Conservation (phyloP, 2,329 filamentous ascomycete genomes). For the Neobulgaria alba region DNA sequence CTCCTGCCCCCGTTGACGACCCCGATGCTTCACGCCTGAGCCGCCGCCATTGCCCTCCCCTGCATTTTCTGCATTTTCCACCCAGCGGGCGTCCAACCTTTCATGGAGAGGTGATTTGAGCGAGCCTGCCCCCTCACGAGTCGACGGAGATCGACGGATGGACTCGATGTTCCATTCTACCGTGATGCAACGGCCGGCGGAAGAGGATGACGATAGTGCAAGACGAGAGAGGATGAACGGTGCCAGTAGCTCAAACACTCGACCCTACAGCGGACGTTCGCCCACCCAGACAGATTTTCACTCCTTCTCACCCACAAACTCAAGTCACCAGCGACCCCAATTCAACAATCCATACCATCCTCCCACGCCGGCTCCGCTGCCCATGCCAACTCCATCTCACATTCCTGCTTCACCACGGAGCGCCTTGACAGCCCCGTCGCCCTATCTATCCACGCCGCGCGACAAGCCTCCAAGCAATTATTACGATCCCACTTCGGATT, state of each 20-base stretch:
- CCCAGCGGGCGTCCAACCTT: constrained; percentile 6
- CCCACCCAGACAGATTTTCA: constrained; percentile 23
- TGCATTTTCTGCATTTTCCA: background rate
- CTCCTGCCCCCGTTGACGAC: constrained; percentile 3
- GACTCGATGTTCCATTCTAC: constrained; percentile 26
- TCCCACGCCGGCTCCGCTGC: constrained; percentile 18
- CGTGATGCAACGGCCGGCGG: constrained; percentile 24
- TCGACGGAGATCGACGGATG: no score
- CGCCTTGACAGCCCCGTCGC: constrained; percentile 18
- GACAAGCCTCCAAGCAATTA: constrained; percentile 36
- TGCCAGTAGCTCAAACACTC: constrained; percentile 23
- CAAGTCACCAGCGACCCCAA: constrained; percentile 21
- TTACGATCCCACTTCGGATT: constrained; percentile 38
- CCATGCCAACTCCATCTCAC: constrained; percentile 20
- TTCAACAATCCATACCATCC: constrained; percentile 27
- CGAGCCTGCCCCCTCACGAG: no score
- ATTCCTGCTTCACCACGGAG: constrained; percentile 15
- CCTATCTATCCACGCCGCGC: constrained; percentile 29
- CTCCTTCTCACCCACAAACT: constrained; percentile 24
- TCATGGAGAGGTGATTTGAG: constrained; percentile 18
- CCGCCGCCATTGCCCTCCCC: constrained; percentile 1
- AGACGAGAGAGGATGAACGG: constrained; percentile 24
- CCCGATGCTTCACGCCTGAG: constrained; percentile 14
- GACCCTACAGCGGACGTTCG: constrained; percentile 18
- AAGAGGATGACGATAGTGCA: constrained; percentile 23